phyloP scores from a whole-genome alignment of 805 yeast species.

The Yueomyces sinensis region DNA sequence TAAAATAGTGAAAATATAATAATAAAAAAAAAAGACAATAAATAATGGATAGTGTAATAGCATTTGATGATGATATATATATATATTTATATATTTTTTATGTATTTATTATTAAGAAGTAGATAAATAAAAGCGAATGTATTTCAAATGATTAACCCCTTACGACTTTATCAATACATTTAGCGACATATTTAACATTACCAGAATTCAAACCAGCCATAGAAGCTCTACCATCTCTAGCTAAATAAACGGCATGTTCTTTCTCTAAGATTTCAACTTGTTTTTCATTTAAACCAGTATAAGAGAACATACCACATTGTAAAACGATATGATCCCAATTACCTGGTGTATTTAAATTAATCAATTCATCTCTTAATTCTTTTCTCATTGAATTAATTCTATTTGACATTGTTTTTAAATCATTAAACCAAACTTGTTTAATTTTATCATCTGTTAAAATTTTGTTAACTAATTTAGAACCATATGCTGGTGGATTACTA shows the following conservation, averaged over 20 bases:
- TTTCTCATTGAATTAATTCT: slow-evolving; percentile 74
- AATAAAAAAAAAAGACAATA: no score
- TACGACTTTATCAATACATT: slow-evolving; percentile 70
- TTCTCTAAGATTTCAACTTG: slow-evolving; percentile 68
- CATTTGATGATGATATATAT: neutral
- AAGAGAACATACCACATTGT: slow-evolving; percentile 96
- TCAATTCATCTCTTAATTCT: slow-evolving; percentile 47
- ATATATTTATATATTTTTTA: no score
- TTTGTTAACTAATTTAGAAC: slow-evolving; percentile 77
- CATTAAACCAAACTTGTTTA: slow-evolving; percentile 68
- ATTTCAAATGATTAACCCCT: no score
- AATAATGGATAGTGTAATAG: no score
- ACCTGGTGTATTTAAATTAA: slow-evolving; percentile 66
- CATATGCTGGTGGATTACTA: slow-evolving; percentile 92
- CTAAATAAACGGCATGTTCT: slow-evolving; percentile 72
- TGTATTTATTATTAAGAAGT: neutral
- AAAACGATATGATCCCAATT: slow-evolving; percentile 81
- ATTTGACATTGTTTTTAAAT: slow-evolving; percentile 74
- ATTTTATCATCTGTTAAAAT: slow-evolving; percentile 58
- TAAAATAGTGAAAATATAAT: no score
- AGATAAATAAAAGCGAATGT: neutral
- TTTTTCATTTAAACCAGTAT: slow-evolving; percentile 68
- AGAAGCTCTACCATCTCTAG: slow-evolving; percentile 77
- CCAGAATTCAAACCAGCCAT: slow-evolving; percentile 82
- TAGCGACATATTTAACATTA: slow-evolving; percentile 69